Base-by-base conservation (phyloP, 78 protist genomes). In the Monosiga brevicollis region DNA sequence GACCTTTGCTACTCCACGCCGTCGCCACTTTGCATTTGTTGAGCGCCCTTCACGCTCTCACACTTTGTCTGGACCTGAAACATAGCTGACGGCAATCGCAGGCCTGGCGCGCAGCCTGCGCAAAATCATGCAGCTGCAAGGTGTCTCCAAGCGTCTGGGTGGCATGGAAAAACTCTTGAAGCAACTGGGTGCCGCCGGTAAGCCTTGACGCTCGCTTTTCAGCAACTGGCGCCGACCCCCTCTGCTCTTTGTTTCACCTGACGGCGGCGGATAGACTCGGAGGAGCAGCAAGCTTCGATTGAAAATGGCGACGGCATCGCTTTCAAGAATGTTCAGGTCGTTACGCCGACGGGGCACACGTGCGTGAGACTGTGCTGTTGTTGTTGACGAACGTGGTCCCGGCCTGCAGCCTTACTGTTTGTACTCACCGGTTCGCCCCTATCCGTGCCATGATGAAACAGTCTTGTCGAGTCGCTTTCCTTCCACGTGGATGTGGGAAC, bases 291-390 rank as follows among this genome's bases (percentile, higher is more conserved):
- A 32, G 74, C 26, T 2, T 15, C 6, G 80, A 2, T 10, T 49
- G 62, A 6, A 15, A 15, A 49, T 49, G 62, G 62, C 6, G 62
- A 74, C 70, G 25, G 1, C 72, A 81, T 81, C 23, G 1, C 22
- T 32, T 81, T 81, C 23, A 77, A 81, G 1, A 34, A 23, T 6
- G 84, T 81, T 11, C 77, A 73, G 54, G 36, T 81, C 2, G 84
- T 81, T n/a, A 81, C 86, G 32, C 86, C 86, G 10, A 83, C 0
- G 35, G 86, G 86, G 25, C 76, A 83, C 29, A 23, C 72, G 0
- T 78, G 62, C 34, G 42, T 82, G 26, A 2, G 37, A n/a, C n/a
- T 23, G 81, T 1, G 34, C 79, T 75, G 29, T 39, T 43, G 54
- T 75, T 75, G 25, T 49, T 39, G 79, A 43, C 35, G 77, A 35